These are phyloP conservation scores for Alternaria brassicae DNA, from an alignment of 2,329 filamentous ascomycete genomes.

Conservation along the genomic window DNA sequence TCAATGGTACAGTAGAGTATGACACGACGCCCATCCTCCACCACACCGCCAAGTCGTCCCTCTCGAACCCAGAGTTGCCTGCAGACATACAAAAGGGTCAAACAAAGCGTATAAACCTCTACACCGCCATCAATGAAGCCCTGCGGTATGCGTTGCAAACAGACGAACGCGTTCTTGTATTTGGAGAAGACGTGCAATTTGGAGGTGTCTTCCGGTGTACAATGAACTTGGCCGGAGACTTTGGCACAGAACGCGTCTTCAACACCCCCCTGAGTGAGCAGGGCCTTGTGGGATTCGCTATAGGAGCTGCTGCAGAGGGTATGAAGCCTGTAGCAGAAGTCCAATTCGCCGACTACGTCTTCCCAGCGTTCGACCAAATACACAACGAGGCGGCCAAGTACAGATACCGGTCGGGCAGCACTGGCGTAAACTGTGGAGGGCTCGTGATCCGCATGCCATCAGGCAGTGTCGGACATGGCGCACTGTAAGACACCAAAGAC, in stretches of 20 bases:
- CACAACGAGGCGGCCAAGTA: constrained; percentile 93
- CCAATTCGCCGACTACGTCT: constrained; percentile 95
- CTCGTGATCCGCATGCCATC: constrained; percentile 90
- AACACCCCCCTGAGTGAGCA: constrained; percentile 96
- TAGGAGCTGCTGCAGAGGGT: constrained; percentile 87
- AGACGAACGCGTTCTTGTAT: constrained; percentile 87
- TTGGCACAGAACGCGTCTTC: constrained; percentile 88
- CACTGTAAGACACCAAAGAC: constrained; percentile 58
- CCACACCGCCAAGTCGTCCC: constrained; percentile 76
- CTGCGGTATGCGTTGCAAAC: constrained; percentile 80
- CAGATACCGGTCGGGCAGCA: constrained; percentile 73
- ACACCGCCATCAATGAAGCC: constrained; percentile 91
- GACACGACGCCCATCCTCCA: constrained; percentile 79
- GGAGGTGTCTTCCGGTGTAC: constrained; percentile 96
- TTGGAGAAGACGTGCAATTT: constrained; percentile 96
- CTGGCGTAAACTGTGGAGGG: constrained; percentile 67
- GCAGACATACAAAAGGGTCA: constrained; percentile 68
- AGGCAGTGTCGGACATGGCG: constrained; percentile 88
- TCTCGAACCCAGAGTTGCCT: constrained; percentile 75
- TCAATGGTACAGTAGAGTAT: constrained; percentile 91
- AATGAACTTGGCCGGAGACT: constrained; percentile 86
- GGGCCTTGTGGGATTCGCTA: constrained; percentile 91
- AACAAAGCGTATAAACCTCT: constrained; percentile 90
- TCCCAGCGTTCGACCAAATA: constrained; percentile 90
- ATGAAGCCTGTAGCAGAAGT: constrained; percentile 95